A percentile compares a stretch with the other conserved stretches of the same genome.
phyloP scores from a whole-genome alignment of 1,139 yeast genomes.

The Pichia sp. region DNA sequence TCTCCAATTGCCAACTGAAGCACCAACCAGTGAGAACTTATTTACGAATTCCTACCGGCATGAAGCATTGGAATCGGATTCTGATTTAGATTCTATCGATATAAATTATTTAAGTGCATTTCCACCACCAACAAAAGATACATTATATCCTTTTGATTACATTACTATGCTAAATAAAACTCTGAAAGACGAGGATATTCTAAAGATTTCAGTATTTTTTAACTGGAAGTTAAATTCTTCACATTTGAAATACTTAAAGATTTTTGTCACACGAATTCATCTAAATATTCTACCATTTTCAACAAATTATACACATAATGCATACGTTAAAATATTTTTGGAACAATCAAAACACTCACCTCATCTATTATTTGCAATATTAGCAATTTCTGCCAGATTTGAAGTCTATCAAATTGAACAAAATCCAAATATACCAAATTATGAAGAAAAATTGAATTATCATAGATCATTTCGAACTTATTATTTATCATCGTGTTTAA shows the following conservation, averaged over 20 bases:
- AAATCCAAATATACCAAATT: constrained; percentile 8
- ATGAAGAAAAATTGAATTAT: constrained; percentile 20
- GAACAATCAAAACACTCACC: constrained; percentile 47
- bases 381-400: constrained; percentile 53
- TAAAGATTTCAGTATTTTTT: constrained; percentile 25
- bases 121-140: constrained; percentile 7
- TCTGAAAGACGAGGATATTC: constrained; percentile 20
- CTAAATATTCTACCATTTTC: constrained; percentile 35
- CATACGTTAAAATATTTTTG: constrained; percentile 42
- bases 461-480: constrained; percentile 45
- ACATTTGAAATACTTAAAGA: constrained; percentile 31
- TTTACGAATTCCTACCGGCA: background rate
- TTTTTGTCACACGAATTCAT: constrained; percentile 35
- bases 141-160: constrained; percentile 21
- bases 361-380: constrained; percentile 50
- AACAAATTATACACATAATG: constrained; percentile 30
- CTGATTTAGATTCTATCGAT: background rate
- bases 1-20: background rate
- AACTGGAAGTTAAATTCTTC: constrained; percentile 29
- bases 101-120: constrained; percentile 6
- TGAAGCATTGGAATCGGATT: background rate
- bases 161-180: constrained; percentile 25
- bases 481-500: constrained; percentile 48
- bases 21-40: background rate
- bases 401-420: constrained; percentile 32